A percentile compares a stretch with the other conserved stretches of the same genome.
phyloP scores from a whole-genome alignment of 805 yeast genomes.

The Myxozyma kluyveri region DNA sequence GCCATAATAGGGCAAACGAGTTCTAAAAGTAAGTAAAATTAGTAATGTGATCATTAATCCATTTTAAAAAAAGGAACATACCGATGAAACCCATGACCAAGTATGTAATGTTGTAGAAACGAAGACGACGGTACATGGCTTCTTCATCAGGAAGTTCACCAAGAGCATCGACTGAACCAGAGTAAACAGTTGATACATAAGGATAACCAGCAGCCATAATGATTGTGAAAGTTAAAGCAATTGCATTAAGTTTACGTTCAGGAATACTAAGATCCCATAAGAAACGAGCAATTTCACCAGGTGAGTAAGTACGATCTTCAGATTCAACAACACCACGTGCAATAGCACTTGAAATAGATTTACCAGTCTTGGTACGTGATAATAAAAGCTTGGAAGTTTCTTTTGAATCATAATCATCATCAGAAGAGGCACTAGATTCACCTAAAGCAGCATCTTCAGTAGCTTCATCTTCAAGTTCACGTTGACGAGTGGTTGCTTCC shows the following conservation, averaged over 20 bases:
- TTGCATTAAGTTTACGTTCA: slow-evolving; percentile 17
- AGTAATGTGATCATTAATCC: slow-evolving; percentile 32
- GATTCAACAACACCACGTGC: neutral
- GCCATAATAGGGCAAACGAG: slow-evolving; percentile 24
- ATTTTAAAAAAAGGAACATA: slow-evolving; percentile 37
- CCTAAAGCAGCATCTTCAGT: slow-evolving; percentile 22
- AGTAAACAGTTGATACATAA: slow-evolving; percentile 42
- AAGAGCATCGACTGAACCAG: slow-evolving; percentile 37
- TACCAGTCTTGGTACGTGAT: slow-evolving; percentile 18
- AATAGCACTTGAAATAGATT: slow-evolving; percentile 20
- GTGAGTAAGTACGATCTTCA: slow-evolving; percentile 12
- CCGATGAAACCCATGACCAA: slow-evolving; percentile 42
- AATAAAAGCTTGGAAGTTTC: slow-evolving; percentile 13
- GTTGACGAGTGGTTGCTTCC: slow-evolving; percentile 5
- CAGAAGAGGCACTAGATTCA: neutral
- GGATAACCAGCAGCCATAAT: slow-evolving; percentile 29
- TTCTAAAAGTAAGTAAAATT: slow-evolving; percentile 31
- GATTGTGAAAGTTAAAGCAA: slow-evolving; percentile 19
- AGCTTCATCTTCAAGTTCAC: neutral
- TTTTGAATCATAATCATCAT: slow-evolving; percentile 8
- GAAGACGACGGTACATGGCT: slow-evolving; percentile 39
- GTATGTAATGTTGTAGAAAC: slow-evolving; percentile 42
- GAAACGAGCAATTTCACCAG: slow-evolving; percentile 12
- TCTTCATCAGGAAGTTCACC: slow-evolving; percentile 35
- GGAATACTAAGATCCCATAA: slow-evolving; percentile 17